Evolutionary conservation across 306 rosid species (phyloP).

Genomic region (Nissolia schottii): DNA sequence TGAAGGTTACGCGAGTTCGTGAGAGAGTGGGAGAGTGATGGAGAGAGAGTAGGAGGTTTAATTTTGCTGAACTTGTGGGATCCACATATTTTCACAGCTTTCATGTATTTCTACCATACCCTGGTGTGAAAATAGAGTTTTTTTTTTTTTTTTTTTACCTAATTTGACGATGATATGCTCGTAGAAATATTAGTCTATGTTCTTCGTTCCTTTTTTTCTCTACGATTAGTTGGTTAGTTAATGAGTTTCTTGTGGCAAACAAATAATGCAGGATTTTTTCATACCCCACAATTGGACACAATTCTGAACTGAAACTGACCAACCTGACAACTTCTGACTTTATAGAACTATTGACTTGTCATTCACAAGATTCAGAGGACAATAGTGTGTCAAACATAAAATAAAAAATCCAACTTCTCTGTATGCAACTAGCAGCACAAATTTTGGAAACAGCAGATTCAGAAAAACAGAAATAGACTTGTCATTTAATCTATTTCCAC

Average conservation of each 20-base stretch:
- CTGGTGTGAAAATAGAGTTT: no score
- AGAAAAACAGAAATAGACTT: no score
- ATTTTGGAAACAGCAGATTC: not conserved
- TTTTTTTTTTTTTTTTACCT: no score
- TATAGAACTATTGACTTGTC: not conserved
- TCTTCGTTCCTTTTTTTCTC: not conserved
- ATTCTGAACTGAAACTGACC: not conserved
- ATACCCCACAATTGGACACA: not conserved
- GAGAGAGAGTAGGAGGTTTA: no score
- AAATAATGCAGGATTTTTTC: not conserved
- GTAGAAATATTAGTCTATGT: no score
- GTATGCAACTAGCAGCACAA: not conserved
- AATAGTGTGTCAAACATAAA: not conserved
- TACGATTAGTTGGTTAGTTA: not conserved
- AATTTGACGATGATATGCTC: no score
- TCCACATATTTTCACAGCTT: no score
- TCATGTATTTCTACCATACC: no score
- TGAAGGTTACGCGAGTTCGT: no score
- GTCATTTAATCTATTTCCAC: not conserved
- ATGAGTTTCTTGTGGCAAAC: not conserved
- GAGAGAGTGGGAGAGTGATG: no score
- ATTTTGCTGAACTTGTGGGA: no score
- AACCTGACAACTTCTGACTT: conserved; percentile 4
- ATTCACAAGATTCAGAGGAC: not conserved
- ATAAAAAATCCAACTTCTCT: not conserved